Conservation (phyloP, 2,329 filamentous ascomycete genomes). For the Pezicula rhizophila region DNA sequence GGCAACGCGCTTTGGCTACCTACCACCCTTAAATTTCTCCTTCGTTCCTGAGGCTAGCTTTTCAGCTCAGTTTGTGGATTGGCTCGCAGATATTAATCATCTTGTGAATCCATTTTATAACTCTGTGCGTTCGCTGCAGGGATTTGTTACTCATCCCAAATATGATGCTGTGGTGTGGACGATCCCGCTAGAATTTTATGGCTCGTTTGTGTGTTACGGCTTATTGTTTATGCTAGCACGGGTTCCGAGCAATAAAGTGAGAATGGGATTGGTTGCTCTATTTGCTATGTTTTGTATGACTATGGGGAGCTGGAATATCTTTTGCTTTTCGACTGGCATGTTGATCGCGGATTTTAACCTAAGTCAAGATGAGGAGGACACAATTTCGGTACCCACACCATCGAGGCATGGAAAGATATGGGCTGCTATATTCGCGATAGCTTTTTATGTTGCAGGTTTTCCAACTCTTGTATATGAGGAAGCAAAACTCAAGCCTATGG, state of each 20-base stretch:
- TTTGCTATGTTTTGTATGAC: conserved; percentile 8
- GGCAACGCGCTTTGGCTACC: conserved; percentile 16
- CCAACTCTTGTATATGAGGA: conserved; percentile 10
- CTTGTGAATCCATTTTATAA: conserved; percentile 17
- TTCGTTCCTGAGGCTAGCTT: conserved; percentile 22
- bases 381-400: background rate
- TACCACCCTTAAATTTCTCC: conserved; percentile 27
- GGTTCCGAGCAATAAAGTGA: conserved; percentile 7
- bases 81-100: conserved; percentile 15
- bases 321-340: conserved; percentile 19
- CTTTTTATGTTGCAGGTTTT: conserved; percentile 20
- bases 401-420: conserved; percentile 5
- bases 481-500: conserved; percentile 12
- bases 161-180: conserved; percentile 44
- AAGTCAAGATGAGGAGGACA: conserved; percentile 9
- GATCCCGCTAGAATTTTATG: conserved; percentile 40
- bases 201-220: conserved; percentile 31
- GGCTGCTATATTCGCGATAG: conserved; percentile 6
- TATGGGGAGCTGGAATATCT: conserved; percentile 19
- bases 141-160: conserved; percentile 13
- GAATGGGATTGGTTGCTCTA: conserved; percentile 13
- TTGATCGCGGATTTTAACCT: conserved; percentile 19
- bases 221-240: conserved; percentile 11
- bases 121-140: conserved; percentile 9
- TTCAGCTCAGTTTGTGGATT: conserved; percentile 15